Conservation (phyloP, 805 yeast genomes). For the Nakazawaea holstii region DNA sequence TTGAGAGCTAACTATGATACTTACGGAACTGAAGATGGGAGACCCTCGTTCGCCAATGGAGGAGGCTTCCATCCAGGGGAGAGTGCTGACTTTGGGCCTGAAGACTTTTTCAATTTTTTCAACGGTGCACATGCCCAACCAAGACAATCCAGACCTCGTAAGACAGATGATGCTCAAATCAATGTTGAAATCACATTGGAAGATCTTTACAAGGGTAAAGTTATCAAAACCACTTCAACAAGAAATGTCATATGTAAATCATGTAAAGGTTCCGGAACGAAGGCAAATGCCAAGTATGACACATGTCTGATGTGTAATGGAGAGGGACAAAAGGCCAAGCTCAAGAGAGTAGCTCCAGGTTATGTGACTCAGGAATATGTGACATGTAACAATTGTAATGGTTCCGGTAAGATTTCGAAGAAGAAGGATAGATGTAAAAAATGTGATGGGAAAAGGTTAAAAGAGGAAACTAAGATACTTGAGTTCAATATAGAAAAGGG, state of each 20-base stretch:
- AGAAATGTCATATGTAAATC: conserved; percentile 66
- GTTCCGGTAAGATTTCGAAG: conserved; percentile 55
- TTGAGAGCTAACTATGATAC: conserved; percentile 54
- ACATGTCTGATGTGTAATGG: conserved; percentile 71
- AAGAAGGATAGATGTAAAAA: conserved; percentile 71
- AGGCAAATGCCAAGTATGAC: conserved; percentile 44
- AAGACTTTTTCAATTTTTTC: conserved; percentile 75
- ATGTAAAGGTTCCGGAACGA: conserved; percentile 78
- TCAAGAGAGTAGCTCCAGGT: conserved; percentile 70
- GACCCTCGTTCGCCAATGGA: conserved; percentile 14
- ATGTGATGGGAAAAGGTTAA: conserved; percentile 62
- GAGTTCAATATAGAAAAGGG: conserved; percentile 80
- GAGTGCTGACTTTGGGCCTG: conserved; percentile 52
- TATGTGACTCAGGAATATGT: conserved; percentile 57
- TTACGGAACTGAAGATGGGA: conserved; percentile 40
- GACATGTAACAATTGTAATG: conserved; percentile 65
- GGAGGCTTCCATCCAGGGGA: conserved; percentile 26
- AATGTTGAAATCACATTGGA: conserved; percentile 61
- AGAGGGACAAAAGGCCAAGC: conserved; percentile 53
- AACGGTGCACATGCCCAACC: conserved; percentile 24
- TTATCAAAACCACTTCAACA: conserved; percentile 64
- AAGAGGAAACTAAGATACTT: conserved; percentile 62
- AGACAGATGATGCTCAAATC: conserved; percentile 65
- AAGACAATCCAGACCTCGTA: conserved; percentile 17
- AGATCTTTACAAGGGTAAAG: conserved; percentile 77